Evolutionary conservation across 192 early-diverging fungal genomes (phyloP), one percentile per base, ranked within the genome.

Genomic region (Nowakowskiella sp.): DNA sequence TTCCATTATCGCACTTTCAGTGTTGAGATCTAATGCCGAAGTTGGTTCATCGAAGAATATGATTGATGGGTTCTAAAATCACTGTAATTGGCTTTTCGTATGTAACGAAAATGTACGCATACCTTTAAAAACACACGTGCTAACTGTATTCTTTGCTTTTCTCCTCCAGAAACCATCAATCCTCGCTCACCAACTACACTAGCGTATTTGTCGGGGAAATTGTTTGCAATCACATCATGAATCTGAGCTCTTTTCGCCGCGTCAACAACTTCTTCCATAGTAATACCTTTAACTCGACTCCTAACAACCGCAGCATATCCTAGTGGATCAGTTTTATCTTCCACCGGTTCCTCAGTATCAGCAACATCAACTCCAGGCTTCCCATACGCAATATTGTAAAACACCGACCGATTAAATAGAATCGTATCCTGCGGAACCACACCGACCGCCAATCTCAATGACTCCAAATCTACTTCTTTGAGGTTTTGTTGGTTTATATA

Each of bases 361-460:
- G n/a, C n/a, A n/a, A n/a, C n/a, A n/a, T n/a, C n/a, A 0, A 88
- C 89, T 0, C 64, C 61, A 19, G 85, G 72, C 16, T 82, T 72
- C 9, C 93, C 97, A 58, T 99, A 99, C 16, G 71, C 58, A 47
- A 99, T 94, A 55, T 99, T 99, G 64, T 95, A 82, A 58, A 74
- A 82, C 31, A 99, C 85, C 0, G 84, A 85, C 23, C 90, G 81
- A 57, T 97, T 97, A 79, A 99, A 99, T 42, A 99, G 66, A 4
- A 86, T 82, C 10, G 89, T 92, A 61, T 97, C 93, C 63, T 93
- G 91, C 7, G 91, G 87, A 1, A 96, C 89, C 4, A 96, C 89
- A 24, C 89, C 90, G 42, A 97, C 87, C 10, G 65, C 57, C 3
- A 70, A 56, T 24, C 96, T 76, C 62, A 97, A 68, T 31, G 85